A percentile compares a stretch with the other conserved stretches of the same genome.
Evolutionary conservation across 495 filamentous ascomycete genomes (phyloP).

Genomic region (Xylaria curta): DNA sequence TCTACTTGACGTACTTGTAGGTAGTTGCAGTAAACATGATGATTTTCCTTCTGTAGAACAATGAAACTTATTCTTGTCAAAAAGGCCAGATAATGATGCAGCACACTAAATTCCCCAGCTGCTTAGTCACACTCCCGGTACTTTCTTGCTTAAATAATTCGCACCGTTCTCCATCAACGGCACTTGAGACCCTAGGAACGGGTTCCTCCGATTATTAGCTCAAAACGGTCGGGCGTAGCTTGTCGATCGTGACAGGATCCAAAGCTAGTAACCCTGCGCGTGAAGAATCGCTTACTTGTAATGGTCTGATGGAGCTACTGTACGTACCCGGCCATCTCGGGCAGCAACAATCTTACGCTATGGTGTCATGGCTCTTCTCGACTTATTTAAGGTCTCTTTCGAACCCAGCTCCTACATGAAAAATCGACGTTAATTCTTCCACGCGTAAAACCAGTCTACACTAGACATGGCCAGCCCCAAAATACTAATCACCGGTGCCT

Average conservation of each 20-base stretch:
- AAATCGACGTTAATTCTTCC: background rate
- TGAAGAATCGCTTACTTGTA: background rate
- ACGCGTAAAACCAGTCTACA: background rate
- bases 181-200: background rate
- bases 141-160: background rate
- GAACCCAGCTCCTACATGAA: background rate
- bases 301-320: background rate
- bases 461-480: background rate
- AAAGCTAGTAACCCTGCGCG: background rate
- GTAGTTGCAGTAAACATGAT: no score
- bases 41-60: no score
- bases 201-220: background rate
- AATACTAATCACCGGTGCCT: constrained; percentile 8
- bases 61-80: background rate
- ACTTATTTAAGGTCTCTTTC: background rate
- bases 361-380: background rate
- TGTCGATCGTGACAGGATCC: background rate
- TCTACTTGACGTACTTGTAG: background rate
- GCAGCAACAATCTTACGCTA: background rate
- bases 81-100: background rate
- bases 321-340: background rate
- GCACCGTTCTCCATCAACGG: background rate
- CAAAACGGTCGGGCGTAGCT: background rate
- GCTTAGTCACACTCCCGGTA: background rate
- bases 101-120: background rate